A percentile compares a stretch with the other conserved stretches of the same genome.
Conservation (phyloP, 306 rosid species). For the Psophocarpus tetragonolobus region DNA sequence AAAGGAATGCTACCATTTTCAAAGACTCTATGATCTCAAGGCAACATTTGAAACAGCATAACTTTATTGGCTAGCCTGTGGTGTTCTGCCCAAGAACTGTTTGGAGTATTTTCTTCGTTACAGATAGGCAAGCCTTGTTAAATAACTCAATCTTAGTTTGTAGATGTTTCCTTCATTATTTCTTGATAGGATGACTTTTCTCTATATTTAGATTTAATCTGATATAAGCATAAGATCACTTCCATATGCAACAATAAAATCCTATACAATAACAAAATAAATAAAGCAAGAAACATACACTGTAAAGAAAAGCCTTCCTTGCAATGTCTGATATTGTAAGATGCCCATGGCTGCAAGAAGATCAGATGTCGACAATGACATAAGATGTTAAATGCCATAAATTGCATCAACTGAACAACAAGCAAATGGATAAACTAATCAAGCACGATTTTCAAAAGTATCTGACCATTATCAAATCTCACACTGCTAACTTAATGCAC, state of each 20-base stretch:
- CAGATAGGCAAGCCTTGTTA: background rate
- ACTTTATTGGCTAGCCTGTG: background rate
- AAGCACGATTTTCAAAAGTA: slow-evolving; percentile 13
- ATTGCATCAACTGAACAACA: background rate
- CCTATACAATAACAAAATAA: background rate
- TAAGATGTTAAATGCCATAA: slow-evolving; percentile 7
- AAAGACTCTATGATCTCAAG: background rate
- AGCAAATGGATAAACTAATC: slow-evolving; percentile 4
- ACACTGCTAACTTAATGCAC: background rate
- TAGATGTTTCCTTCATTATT: background rate
- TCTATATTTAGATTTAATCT: slow-evolving; percentile 21
- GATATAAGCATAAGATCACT: background rate
- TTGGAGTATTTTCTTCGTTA: background rate
- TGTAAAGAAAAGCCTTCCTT: slow-evolving; percentile 93
- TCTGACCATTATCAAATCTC: background rate
- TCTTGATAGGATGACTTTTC: background rate
- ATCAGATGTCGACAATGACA: slow-evolving; percentile 27
- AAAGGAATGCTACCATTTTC: slow-evolving; percentile 6
- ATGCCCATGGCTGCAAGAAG: slow-evolving; percentile 63
- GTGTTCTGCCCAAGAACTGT: background rate
- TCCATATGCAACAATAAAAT: slow-evolving; percentile 2
- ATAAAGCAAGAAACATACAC: slow-evolving; percentile 58
- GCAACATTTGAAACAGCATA: slow-evolving; percentile 5
- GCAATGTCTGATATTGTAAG: slow-evolving; percentile 87
- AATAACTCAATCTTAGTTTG: background rate